Evolutionary conservation across 176 grass and related monocot genomes (phyloP).

Genomic region (Carex kokanica): DNA sequence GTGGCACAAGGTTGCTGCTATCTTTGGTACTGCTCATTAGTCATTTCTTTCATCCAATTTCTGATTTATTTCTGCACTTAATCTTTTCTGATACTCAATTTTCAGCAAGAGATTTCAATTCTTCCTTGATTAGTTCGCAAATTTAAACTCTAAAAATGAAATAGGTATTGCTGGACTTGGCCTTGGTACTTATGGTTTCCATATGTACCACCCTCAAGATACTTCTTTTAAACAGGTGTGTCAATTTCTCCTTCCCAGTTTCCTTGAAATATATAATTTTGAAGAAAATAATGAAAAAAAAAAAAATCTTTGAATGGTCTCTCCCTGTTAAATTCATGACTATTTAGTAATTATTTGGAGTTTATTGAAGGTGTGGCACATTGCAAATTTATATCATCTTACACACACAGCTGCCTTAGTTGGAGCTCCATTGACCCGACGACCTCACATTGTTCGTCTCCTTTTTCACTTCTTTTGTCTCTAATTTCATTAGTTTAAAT

Average conservation of each 20-base stretch:
- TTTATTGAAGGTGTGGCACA: constrained; percentile 64
- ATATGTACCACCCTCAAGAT: constrained; percentile 71
- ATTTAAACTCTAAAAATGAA: not conserved
- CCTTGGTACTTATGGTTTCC: constrained; percentile 71
- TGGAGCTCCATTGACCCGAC: constrained; percentile 60
- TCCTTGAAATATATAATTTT: not conserved
- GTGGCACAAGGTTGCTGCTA: constrained; percentile 87
- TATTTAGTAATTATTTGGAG: not conserved
- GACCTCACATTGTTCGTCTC: constrained; percentile 53
- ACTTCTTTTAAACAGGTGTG: constrained; percentile 67
- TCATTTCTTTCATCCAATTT: not conserved
- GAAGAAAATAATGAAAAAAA: not conserved
- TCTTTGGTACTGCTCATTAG: constrained; percentile 44
- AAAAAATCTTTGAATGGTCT: not conserved
- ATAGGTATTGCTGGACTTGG: constrained; percentile 76
- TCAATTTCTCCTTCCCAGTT: not conserved
- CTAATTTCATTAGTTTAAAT: not conserved
- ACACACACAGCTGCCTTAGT: constrained; percentile 80
- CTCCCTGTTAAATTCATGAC: not conserved
- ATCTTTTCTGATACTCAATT: not conserved
- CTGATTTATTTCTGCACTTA: not conserved
- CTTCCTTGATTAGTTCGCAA: not conserved
- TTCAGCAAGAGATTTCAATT: not conserved
- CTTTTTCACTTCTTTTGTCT: not conserved
- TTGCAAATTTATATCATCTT: constrained; percentile 78